A percentile compares a stretch with the other conserved stretches of the same genome.
Conservation (phyloP, 1,284 basidiomycete genomes). For the Leccinum pallidistipes region DNA sequence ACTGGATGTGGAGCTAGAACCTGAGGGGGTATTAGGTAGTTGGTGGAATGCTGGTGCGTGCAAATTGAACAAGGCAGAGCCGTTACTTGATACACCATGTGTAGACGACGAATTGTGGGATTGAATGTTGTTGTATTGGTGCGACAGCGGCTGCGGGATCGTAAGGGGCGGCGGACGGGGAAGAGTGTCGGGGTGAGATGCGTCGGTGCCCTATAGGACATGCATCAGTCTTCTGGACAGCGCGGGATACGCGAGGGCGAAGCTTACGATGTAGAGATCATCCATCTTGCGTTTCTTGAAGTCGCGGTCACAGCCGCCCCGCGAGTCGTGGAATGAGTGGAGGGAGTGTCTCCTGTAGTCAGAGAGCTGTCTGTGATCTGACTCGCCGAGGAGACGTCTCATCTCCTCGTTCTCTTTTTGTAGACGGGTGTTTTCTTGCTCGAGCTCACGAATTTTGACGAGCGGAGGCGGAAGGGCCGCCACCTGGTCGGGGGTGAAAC, state of each 20-base stretch:
- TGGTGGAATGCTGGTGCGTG: conserved; percentile 53
- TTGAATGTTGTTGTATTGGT: conserved; percentile 30
- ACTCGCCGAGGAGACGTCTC: conserved; percentile 54
- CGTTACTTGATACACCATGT: conserved; percentile 35
- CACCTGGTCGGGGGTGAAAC: conserved; percentile 68
- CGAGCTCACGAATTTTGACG: conserved; percentile 70
- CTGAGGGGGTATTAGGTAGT: conserved; percentile 66
- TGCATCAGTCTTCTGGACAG: neutral
- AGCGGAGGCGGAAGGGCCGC: conserved; percentile 67
- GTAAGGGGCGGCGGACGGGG: conserved; percentile 61
- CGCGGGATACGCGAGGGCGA: neutral
- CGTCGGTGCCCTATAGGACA: conserved; percentile 22
- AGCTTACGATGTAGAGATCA: conserved; percentile 56
- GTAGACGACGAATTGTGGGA: conserved; percentile 35
- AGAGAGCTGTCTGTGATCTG: conserved; percentile 37
- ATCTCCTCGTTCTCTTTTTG: conserved; percentile 70
- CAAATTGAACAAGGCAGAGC: conserved; percentile 48
- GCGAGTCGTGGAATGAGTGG: conserved; percentile 43
- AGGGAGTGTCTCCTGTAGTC: conserved; percentile 46
- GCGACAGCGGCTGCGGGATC: conserved; percentile 51
- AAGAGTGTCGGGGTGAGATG: conserved; percentile 38
- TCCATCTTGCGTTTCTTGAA: conserved; percentile 63
- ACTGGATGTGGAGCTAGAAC: conserved; percentile 71
- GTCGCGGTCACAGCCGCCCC: conserved; percentile 53
- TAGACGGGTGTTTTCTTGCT: conserved; percentile 68